Evolutionary conservation across 768 basidiomycete species (phyloP).

Genomic region (Leucocoprinus leucothites): DNA sequence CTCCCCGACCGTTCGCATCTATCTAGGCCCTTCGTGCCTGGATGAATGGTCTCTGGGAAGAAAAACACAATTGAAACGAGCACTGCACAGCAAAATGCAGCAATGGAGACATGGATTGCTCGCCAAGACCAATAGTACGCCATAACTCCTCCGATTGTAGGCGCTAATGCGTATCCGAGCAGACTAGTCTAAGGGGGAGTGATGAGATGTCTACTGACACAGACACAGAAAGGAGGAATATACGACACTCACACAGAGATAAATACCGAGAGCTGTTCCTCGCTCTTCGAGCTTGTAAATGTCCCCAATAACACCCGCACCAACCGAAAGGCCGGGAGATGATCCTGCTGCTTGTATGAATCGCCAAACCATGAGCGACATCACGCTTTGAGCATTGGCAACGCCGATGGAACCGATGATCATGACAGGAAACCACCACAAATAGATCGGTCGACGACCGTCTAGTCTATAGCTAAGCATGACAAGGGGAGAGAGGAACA

Average conservation of each 20-base stretch:
- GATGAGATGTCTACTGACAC: not conserved
- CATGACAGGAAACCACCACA: constrained; percentile 59
- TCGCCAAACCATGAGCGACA: constrained; percentile 55
- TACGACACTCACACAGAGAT: constrained; percentile 42
- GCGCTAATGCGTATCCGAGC: constrained; percentile 59
- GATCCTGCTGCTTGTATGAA: constrained; percentile 69
- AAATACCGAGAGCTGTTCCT: constrained; percentile 56
- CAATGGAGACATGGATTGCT: constrained; percentile 47
- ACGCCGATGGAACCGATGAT: constrained; percentile 61
- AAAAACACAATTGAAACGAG: constrained; percentile 38
- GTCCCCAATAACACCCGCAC: constrained; percentile 60
- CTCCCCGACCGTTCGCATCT: constrained; percentile 26
- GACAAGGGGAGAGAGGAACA: not conserved
- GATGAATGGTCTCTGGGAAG: constrained; percentile 68
- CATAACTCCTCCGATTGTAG: constrained; percentile 49
- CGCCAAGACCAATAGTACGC: constrained; percentile 69
- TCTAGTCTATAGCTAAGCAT: constrained; percentile 34
- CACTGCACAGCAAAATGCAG: constrained; percentile 35
- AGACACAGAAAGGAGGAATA: not conserved
- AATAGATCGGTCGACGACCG: constrained; percentile 60
- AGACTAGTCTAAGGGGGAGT: constrained; percentile 39
- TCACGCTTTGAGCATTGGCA: constrained; percentile 38
- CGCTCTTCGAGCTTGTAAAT: constrained; percentile 65
- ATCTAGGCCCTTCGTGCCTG: constrained; percentile 53
- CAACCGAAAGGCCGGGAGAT: constrained; percentile 52